These are phyloP conservation scores for Mycosphaerella sp. DNA, from an alignment of 2,329 filamentous ascomycete species.

Conservation along the genomic window DNA sequence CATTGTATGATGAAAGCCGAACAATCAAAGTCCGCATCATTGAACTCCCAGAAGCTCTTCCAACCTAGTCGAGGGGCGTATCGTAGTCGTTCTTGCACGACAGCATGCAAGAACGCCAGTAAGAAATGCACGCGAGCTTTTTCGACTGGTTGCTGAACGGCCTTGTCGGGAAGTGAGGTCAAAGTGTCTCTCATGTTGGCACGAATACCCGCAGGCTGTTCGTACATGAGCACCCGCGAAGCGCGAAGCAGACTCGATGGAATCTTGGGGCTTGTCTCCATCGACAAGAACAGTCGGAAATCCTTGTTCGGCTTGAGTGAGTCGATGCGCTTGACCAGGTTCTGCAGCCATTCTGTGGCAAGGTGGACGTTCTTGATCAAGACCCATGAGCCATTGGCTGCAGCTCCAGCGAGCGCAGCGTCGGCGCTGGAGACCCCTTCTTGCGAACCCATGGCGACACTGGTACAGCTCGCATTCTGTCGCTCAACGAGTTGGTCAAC, in stretches of 20 bases:
- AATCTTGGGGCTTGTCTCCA: constrained; percentile 96
- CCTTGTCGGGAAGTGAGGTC: constrained; percentile 55
- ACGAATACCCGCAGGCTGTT: constrained; percentile 91
- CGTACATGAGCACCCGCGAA: constrained; percentile 92
- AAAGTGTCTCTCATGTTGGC: constrained; percentile 99
- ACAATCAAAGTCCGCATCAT: constrained; percentile 98
- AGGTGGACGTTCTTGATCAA: constrained; percentile 98
- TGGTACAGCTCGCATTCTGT: constrained; percentile 74
- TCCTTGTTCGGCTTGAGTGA: constrained; percentile 87
- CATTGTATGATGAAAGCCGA: constrained; percentile 92
- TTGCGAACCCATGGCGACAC: constrained; percentile 98
- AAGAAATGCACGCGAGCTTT: constrained; percentile 83
- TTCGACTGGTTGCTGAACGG: constrained; percentile 79
- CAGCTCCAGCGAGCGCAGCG: constrained; percentile 89
- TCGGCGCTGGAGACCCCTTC: constrained; percentile 88
- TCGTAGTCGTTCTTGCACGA: constrained; percentile 87
- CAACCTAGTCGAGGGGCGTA: constrained; percentile 92
- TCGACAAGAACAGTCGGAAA: constrained; percentile 93
- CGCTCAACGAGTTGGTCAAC: constrained; percentile 90
- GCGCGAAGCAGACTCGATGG: constrained; percentile 91
- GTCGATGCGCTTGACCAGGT: constrained; percentile 92
- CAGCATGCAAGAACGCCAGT: constrained; percentile 89
- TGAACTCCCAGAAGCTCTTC: constrained; percentile 99
- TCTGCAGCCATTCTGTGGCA: constrained; percentile 92
- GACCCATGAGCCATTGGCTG: constrained; percentile 89